Base-by-base conservation (phyloP, 805 yeast species). In the Metschnikowia dekortorum region DNA sequence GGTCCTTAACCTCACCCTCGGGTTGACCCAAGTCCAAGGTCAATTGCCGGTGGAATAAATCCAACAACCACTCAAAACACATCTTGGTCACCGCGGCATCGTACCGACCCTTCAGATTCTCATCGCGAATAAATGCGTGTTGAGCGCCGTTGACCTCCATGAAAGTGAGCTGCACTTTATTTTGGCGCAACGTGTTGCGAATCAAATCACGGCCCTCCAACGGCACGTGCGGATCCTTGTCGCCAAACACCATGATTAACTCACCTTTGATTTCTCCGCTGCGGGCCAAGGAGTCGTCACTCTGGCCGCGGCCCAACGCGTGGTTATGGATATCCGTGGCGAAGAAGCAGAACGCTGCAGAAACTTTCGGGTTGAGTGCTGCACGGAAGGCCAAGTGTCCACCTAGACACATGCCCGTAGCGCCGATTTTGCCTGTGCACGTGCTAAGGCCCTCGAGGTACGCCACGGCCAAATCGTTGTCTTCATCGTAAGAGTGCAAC, bases 401-500 rank as follows among this genome's bases (percentile, higher is more conserved):
- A 18, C 94, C 94, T 35, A 87, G 77, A 64, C 95, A 87, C 94
- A 87, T 87, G 16, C 94, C 95, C 2, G 92, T 85, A 41, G 90
- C 84, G 35, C 94, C 94, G 57, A 85, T 79, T 51, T 76, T 79
- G 39, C 91, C 91, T 54, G 79, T 82, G 63, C 86, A 86, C 9
- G 89, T 84, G 0, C 75, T 70, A 55, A 87, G 71, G 2, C 76
- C 58, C 44, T 66, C 65, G 50, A 87, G 72, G 61, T 85, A 81
- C 61, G 85, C 89, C 59, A 86, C 75, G 14, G 87, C 75, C 49
- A 85, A 66, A 46, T 67, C 74, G 61, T 78, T 81, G 65, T 87
- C 95, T 61, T 86, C 92, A 60, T 87, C 94, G 62, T 87, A 87
- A 3, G 89, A 83, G 54, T 72, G 77, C 50, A 87, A 61, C 22